Evolutionary conservation across 352 stramenopile genomes (phyloP), one percentile per base, ranked within the genome.

Genomic region (Phytophthora vignae): DNA sequence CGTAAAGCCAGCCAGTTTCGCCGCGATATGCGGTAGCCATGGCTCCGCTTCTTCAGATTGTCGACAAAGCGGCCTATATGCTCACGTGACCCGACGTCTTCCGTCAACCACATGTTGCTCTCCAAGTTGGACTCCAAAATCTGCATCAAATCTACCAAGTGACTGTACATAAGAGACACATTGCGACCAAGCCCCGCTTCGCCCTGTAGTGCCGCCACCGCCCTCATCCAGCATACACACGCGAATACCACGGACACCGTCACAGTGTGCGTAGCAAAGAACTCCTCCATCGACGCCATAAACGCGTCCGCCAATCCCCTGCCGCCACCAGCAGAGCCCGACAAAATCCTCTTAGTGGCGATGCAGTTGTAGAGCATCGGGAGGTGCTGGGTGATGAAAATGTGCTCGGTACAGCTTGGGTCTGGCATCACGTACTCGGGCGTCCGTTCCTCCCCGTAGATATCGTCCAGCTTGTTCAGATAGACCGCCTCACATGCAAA

Each of bases 1-100:
- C 12, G 64, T 48, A n/a, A 64, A 72, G 11, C 74, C 65, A 12
- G 74, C 69, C 27, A 81, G 31, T 77, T 81, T 4, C 17, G 38
- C 6, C 69, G 68, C 22, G 17, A 36, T 12, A 69, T 21, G 21
- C 12, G 3, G n/a, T 48, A 19, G 40, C 40, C 8, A 48, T 38
- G 31, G 31, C 11, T 38, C 31, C 0, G 8, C 31, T 38, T 38
- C 31, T 38, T 38, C 11, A 11, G 31, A 12, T 10, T 38, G 31
- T 38, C 31, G 6, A 38, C 31, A 38, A 38, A 38, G 31, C 31
- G 31, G 31, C 31, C 7, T 38, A 38, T 1, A 38, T 38, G 31
- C 2, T 38, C 31, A 38, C 31, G 31, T 38, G 31, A 8, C 31
- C 31, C 31, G 31, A 38, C 31, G 31, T 38, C 31, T 38, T 38